Base-by-base conservation (phyloP, 2,329 filamentous ascomycete species). In the Trichoderma cornu-damae region DNA sequence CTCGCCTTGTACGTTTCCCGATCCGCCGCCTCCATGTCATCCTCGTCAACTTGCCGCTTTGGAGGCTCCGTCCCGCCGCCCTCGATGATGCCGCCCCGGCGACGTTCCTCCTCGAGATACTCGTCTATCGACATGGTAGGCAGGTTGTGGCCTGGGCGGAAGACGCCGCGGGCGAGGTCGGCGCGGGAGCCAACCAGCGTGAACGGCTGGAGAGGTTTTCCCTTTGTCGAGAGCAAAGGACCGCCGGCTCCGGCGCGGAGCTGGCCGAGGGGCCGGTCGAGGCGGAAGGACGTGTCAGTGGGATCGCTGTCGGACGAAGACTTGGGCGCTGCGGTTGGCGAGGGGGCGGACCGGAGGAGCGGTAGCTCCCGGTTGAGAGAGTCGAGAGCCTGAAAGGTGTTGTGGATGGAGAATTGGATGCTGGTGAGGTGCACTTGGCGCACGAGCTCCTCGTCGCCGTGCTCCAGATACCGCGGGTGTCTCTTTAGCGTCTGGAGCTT, bases 61-160 rank as follows among this genome's bases (percentile, higher is more conserved):
- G 83, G 75, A 62, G 87, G 83, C 66, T 89, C 88, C 16, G 92
- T 92, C 28, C 91, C 91, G 34, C 92, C 94, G 35, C 92, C 94
- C 68, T 96, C 88, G 56, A 97, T 89, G 59, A 99, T 92, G 18
- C 90, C 90, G 14, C 94, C 94, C 61, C 89, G 79, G 63, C 83
- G 81, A 67, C 82, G 82, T 75, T 97, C 94, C 72, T 97, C 93
- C 52, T 95, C 94, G 14, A 99, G 78, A 68, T 97, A 99, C 75
- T 99, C 94, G 65, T 99, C 94, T 61, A 99, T 96, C 1, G 85
- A 89, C 94, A 99, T 97, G 3, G 94, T 97, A 1, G 94, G 94
- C 59, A 99, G 75, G 72, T 90, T 96, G 70, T 99, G 94, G 6
- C 94, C 90, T 0, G 90, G 84, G 56, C 89, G 82, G 73, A 99